Base-by-base conservation (phyloP, 352 stramenopile species). In the Globisporangium takayamanum region DNA sequence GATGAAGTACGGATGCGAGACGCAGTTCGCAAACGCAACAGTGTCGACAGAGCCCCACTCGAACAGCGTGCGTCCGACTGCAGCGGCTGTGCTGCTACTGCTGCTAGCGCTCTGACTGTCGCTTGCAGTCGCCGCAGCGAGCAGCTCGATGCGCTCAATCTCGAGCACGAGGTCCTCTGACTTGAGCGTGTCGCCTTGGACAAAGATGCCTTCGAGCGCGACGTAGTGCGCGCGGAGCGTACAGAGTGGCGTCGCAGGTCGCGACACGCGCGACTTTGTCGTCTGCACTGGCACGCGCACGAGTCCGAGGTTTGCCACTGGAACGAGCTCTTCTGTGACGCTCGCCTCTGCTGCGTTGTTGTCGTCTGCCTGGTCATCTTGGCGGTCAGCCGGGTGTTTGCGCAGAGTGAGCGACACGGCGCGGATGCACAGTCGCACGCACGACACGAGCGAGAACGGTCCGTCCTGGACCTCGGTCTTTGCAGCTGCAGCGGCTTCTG, bases 291-390 rank as follows among this genome's bases (percentile, higher is more conserved):
- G 67, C 22, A 94, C 75, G 50, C 79, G 78, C 6, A 94, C 85
- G 39, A 94, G 75, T 11, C 85, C 85, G 37, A 94, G 60, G 61
- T 93, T 92, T 53, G 85, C 85, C 28, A 94, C 85, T 22, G 85
- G 85, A 41, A 94, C 79, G 5, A 88, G 64, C 45, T 87, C 66
- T 51, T 91, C 80, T 41, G 85, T 68, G 57, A 48, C 49, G 33
- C 33, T 39, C 33, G 33, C 7, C 33, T 39, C 33, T 28, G 53
- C 66, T 14, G 66, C 61, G 48, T 33, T 26, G 45, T 44, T 28
- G 11, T 70, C 49, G 7, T 63, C 62, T 60, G 62, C 25, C 5
- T 64, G 49, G 3, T 41, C 2, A 30, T 54, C 49, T 54, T 70
- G 28, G 6, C 55, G 50, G 22, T 71, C 57, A 20, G 61, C 57